These are phyloP conservation scores for Diplotaxis tenuifolia DNA, from an alignment of 345 rosid genomes.

Conservation along the genomic window DNA sequence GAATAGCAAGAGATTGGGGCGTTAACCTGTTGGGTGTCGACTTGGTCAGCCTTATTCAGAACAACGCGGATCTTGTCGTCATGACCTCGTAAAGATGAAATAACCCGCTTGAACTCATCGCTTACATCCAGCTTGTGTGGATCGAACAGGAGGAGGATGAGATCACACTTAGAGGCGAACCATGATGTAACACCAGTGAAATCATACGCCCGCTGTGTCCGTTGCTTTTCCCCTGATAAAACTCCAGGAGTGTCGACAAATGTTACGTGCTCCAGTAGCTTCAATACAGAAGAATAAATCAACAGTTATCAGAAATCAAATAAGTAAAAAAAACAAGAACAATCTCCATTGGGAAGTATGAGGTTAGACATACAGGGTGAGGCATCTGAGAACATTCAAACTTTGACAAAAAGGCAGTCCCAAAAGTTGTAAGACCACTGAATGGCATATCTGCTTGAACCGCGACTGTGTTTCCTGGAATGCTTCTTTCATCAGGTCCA, in stretches of 20 bases:
- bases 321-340: neutral
- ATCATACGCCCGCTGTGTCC: constrained; percentile 84
- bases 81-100: constrained; percentile 87
- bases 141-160: constrained; percentile 92
- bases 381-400: constrained; percentile 99
- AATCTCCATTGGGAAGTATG: constrained; percentile 2
- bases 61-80: constrained; percentile 97
- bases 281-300: constrained; percentile 24
- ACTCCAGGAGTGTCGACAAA: constrained; percentile 98
- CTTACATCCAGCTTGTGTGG: constrained; percentile 95
- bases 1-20: constrained; percentile 1
- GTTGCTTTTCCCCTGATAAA: constrained; percentile 91
- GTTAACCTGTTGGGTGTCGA: constrained; percentile 84
- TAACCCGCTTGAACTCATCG: constrained; percentile 97
- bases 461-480: constrained; percentile 93
- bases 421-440: constrained; percentile 85
- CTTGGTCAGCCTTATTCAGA: constrained; percentile 93
- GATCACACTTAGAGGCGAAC: constrained; percentile 98
- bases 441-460: constrained; percentile 98
- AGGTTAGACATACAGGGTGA: constrained; percentile 61
- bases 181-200: constrained; percentile 94
- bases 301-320: constrained; percentile 19
- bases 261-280: constrained; percentile 89
- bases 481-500: constrained; percentile 95
- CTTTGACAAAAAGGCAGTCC: constrained; percentile 89